phyloP scores from a whole-genome alignment of 2,329 filamentous ascomycete genomes.

The Fusarium tupiense region DNA sequence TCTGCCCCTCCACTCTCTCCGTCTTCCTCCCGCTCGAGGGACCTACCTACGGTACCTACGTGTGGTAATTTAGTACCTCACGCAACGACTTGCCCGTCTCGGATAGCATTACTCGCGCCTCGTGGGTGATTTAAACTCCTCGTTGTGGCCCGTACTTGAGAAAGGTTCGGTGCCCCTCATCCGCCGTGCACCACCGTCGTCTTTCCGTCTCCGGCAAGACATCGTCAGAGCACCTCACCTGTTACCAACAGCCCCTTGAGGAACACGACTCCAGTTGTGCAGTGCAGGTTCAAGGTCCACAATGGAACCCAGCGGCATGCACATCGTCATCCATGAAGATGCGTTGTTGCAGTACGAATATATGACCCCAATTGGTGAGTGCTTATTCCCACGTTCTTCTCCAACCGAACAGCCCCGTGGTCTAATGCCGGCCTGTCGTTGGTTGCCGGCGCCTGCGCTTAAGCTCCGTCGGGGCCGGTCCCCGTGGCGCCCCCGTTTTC shows the following conservation, averaged over 20 bases:
- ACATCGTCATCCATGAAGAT: constrained; percentile 54
- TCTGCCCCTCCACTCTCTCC: constrained; percentile 34
- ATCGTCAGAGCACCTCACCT: constrained; percentile 25
- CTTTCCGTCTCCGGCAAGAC: constrained; percentile 25
- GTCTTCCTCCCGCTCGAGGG: constrained; percentile 25
- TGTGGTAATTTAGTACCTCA: constrained; percentile 16
- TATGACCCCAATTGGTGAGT: constrained; percentile 67
- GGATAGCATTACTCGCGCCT: constrained; percentile 32
- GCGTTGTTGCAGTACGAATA: constrained; percentile 55
- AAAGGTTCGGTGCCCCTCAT: constrained; percentile 22
- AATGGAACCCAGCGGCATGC: constrained; percentile 55
- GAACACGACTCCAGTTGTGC: constrained; percentile 35
- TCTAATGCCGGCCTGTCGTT: constrained; percentile 55
- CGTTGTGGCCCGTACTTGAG: constrained; percentile 10
- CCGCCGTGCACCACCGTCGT: constrained; percentile 20
- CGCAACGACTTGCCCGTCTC: constrained; percentile 44
- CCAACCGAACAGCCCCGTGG: constrained; percentile 61
- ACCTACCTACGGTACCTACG: constrained; percentile 5
- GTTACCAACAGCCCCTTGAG: constrained; percentile 17
- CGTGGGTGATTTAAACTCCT: constrained; percentile 15
- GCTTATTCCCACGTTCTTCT: constrained; percentile 45
- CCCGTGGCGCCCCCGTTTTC: constrained; percentile 40
- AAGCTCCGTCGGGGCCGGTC: constrained; percentile 39
- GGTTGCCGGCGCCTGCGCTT: constrained; percentile 49
- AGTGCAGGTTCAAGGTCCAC: constrained; percentile 27